These are phyloP conservation scores for Cytospora paraplurivora DNA, from an alignment of 2,329 filamentous ascomycete genomes.

Conservation along the genomic window DNA sequence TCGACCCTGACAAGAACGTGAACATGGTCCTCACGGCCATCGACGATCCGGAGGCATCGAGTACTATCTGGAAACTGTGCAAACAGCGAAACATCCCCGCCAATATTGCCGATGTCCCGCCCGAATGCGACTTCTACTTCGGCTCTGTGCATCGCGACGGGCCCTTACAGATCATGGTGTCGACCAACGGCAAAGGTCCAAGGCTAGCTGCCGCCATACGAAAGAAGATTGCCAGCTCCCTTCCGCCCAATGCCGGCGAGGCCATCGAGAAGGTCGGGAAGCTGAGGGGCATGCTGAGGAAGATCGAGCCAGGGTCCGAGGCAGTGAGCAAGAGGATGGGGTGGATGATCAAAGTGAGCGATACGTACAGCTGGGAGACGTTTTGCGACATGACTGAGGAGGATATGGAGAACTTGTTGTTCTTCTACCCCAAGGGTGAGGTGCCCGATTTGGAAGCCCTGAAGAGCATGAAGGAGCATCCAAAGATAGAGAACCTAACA, in stretches of 20 bases:
- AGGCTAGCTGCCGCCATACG: slow-evolving; percentile 86
- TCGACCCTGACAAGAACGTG: slow-evolving; percentile 74
- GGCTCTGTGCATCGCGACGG: slow-evolving; percentile 94
- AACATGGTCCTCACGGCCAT: slow-evolving; percentile 93
- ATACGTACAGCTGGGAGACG: slow-evolving; percentile 81
- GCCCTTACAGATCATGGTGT: slow-evolving; percentile 96
- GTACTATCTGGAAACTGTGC: slow-evolving; percentile 90
- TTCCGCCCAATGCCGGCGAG: slow-evolving; percentile 79
- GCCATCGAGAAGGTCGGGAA: slow-evolving; percentile 84
- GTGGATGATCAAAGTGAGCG: slow-evolving; percentile 93
- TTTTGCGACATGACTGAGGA: slow-evolving; percentile 79
- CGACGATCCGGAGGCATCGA: slow-evolving; percentile 90
- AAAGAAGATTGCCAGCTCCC: slow-evolving; percentile 72
- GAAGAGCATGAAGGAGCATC: slow-evolving; percentile 54
- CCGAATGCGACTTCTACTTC: slow-evolving; percentile 99
- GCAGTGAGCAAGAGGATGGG: slow-evolving; percentile 88
- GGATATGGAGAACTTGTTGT: slow-evolving; percentile 81
- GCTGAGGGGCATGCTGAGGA: slow-evolving; percentile 76
- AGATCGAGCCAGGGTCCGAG: slow-evolving; percentile 69
- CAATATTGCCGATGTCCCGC: slow-evolving; percentile 95
- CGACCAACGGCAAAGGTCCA: slow-evolving; percentile 95
- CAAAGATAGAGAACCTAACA: slow-evolving; percentile 46
- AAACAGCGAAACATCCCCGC: slow-evolving; percentile 81
- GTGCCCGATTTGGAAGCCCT: slow-evolving; percentile 59
- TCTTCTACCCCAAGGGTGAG: slow-evolving; percentile 65